Evolutionary conservation across 1,139 yeast genomes (phyloP).

Genomic region (Sugiyamaella neomexicana): DNA sequence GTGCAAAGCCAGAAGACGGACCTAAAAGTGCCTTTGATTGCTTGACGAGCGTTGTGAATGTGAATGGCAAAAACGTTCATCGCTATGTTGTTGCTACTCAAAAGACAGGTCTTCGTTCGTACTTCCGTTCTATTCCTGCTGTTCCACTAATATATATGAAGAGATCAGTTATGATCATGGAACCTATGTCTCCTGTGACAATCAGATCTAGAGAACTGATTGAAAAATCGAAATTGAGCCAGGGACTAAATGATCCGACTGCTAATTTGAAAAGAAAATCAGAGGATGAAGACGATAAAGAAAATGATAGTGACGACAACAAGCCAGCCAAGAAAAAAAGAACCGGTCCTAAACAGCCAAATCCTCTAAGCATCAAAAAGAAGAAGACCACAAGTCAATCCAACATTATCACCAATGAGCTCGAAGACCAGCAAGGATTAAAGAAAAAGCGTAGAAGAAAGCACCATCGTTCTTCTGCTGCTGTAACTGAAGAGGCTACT

Average conservation of each 20-base stretch:
- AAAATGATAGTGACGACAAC: constrained; percentile 31
- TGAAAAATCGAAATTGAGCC: constrained; percentile 67
- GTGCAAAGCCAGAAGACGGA: constrained; percentile 15
- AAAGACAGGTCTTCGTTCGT: constrained; percentile 63
- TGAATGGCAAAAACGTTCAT: constrained; percentile 80
- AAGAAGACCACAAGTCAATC: background rate
- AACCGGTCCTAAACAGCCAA: constrained; percentile 76
- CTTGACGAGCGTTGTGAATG: constrained; percentile 64
- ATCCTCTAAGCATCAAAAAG: constrained; percentile 78
- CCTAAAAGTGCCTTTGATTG: constrained; percentile 65
- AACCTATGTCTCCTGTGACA: constrained; percentile 80
- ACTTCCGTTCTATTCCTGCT: constrained; percentile 76
- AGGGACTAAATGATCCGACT: constrained; percentile 67
- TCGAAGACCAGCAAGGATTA: background rate
- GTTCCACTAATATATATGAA: constrained; percentile 86
- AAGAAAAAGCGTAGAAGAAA: constrained; percentile 22
- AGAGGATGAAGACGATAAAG: constrained; percentile 36
- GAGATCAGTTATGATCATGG: constrained; percentile 94
- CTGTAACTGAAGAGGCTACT: background rate
- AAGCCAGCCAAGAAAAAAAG: constrained; percentile 46
- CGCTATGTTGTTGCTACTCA: constrained; percentile 89
- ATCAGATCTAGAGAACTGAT: constrained; percentile 51
- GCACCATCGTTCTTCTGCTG: constrained; percentile 10
- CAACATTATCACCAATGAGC: constrained; percentile 1
- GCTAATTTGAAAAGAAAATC: constrained; percentile 42